Evolutionary conservation across 768 basidiomycete species (phyloP).

Genomic region (Multifurca ochricompacta): DNA sequence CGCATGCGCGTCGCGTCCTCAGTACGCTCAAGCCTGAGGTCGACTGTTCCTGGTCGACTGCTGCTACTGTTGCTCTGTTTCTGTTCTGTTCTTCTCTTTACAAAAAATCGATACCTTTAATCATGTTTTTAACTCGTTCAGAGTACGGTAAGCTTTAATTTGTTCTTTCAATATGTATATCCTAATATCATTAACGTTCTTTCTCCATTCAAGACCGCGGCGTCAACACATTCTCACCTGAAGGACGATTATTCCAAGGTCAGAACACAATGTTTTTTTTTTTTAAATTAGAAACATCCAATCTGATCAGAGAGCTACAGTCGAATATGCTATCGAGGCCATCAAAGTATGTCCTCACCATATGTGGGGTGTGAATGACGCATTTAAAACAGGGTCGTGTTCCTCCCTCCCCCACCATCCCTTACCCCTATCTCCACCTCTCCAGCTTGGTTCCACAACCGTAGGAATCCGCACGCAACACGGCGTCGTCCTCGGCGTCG

Average conservation of each 20-base stretch:
- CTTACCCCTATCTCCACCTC: too few relatives aligned
- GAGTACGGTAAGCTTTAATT: conserved; percentile 61
- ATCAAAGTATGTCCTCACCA: conserved; percentile 65
- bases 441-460: conserved; percentile 93
- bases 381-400: too few relatives aligned
- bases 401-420: too few relatives aligned
- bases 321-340: conserved; percentile 99
- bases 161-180: too few relatives aligned
- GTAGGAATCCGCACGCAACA: conserved; percentile 88
- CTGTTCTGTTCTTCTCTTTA: not conserved
- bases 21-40: too few relatives aligned
- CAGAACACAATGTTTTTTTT: conserved; percentile 19
- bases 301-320: conserved; percentile 35
- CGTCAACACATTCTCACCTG: conserved; percentile 98
- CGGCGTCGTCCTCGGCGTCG: conserved; percentile 90
- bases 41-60: too few relatives aligned
- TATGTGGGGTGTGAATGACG: not conserved
- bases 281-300: conserved; percentile 2
- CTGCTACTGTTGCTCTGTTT: too few relatives aligned
- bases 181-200: not conserved
- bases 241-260: conserved; percentile 99
- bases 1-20: conserved; percentile 14
- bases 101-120: too few relatives aligned
- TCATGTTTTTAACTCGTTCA: conserved; percentile 91
- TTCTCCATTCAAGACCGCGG: conserved; percentile 63